Conservation (phyloP, 2,329 filamentous ascomycete species). For the Botrytis hyacinthi region DNA sequence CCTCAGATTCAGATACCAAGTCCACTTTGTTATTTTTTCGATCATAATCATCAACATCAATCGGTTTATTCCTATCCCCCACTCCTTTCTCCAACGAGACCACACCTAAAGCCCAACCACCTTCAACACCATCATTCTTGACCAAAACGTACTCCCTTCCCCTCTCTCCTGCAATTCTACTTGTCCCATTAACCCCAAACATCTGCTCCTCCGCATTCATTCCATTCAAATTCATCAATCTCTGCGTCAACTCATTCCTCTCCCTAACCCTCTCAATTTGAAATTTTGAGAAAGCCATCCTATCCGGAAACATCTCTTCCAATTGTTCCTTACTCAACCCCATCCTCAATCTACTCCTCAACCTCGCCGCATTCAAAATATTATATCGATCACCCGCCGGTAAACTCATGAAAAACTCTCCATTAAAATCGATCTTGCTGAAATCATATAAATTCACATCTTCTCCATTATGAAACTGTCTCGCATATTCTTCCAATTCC, state of each 20-base stretch:
- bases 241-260: constrained; percentile 89
- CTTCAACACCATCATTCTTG: constrained; percentile 91
- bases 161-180: constrained; percentile 77
- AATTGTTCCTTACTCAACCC: constrained; percentile 94
- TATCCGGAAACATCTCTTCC: constrained; percentile 93
- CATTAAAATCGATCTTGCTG: constrained; percentile 97
- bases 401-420: constrained; percentile 89
- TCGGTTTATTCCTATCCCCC: constrained; percentile 80
- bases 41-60: constrained; percentile 76
- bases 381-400: constrained; percentile 93
- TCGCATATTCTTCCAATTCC: constrained; percentile 89
- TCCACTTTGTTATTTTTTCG: constrained; percentile 53
- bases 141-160: constrained; percentile 94
- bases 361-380: constrained; percentile 87
- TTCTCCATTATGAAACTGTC: constrained; percentile 87
- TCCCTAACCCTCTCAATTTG: constrained; percentile 94
- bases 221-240: constrained; percentile 90
- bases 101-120: constrained; percentile 93
- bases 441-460: constrained; percentile 94
- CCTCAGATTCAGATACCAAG: constrained; percentile 56
- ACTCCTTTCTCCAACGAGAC: constrained; percentile 81
- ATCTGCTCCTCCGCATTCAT: constrained; percentile 77
- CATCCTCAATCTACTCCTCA: constrained; percentile 89
- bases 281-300: constrained; percentile 95
- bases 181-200: constrained; percentile 54